A percentile compares a stretch with the other conserved stretches of the same genome.
Conservation (phyloP, 1,284 basidiomycete genomes). For the Pulveroboletus sp. region DNA sequence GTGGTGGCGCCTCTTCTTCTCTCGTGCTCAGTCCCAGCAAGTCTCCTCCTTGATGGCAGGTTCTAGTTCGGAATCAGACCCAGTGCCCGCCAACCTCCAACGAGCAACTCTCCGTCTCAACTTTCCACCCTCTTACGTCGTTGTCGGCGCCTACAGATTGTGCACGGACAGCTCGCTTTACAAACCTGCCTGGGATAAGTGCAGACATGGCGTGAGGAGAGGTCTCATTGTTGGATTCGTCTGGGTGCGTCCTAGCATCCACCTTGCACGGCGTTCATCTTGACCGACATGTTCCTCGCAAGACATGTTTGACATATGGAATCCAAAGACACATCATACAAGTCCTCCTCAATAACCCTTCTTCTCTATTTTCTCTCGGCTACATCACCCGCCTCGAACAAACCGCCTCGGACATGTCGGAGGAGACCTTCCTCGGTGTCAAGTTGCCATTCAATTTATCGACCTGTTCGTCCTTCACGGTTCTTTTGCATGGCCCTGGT, state of each 20-base stretch:
- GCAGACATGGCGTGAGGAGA: slow-evolving; percentile 62
- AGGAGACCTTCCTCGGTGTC: slow-evolving; percentile 64
- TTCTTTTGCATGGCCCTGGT: too few species aligned
- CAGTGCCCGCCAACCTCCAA: slow-evolving; percentile 47
- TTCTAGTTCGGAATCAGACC: slow-evolving; percentile 13
- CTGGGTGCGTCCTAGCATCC: slow-evolving; percentile 55
- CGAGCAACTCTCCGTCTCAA: slow-evolving; percentile 58
- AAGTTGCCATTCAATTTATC: slow-evolving; percentile 63
- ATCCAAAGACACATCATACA: slow-evolving; percentile 66
- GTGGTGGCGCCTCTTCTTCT: background rate
- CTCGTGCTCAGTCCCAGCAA: background rate
- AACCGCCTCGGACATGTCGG: slow-evolving; percentile 59
- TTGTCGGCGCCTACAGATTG: slow-evolving; percentile 74
- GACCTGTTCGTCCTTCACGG: slow-evolving; percentile 52
- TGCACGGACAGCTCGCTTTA: slow-evolving; percentile 66
- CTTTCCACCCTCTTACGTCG: slow-evolving; percentile 72
- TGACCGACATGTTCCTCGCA: background rate
- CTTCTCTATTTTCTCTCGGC: slow-evolving; percentile 29
- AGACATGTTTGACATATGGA: slow-evolving; percentile 64
- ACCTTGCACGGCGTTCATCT: background rate
- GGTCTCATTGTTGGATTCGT: slow-evolving; percentile 61
- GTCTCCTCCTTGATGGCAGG: background rate
- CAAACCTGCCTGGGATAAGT: slow-evolving; percentile 74
- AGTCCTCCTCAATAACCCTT: slow-evolving; percentile 60
- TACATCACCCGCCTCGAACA: slow-evolving; percentile 18